phyloP scores from a whole-genome alignment of 768 basidiomycete genomes.

The Termitomyces heimii region DNA sequence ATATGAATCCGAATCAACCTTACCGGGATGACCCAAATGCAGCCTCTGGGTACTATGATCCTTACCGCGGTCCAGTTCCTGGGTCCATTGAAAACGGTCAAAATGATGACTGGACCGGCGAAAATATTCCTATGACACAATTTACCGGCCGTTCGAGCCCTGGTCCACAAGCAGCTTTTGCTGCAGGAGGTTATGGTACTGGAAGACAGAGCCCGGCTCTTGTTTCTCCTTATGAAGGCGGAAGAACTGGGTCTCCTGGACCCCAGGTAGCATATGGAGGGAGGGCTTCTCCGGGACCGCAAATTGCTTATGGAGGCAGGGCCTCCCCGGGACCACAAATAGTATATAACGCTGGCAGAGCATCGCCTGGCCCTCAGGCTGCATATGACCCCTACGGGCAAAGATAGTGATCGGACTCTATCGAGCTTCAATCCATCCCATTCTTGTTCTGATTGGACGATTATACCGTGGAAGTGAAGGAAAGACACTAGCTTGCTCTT shows the following conservation, averaged over 20 bases:
- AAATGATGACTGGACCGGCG: constrained; percentile 35
- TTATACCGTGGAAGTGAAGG: background rate
- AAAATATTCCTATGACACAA: constrained; percentile 75
- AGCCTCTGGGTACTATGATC: constrained; percentile 61
- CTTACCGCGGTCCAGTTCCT: constrained; percentile 74
- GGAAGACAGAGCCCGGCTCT: constrained; percentile 28
- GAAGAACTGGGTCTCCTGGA: constrained; percentile 39
- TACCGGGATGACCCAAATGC: constrained; percentile 66
- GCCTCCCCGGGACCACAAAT: constrained; percentile 32
- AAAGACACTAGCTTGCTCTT: constrained; percentile 10
- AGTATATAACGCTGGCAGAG: constrained; percentile 31
- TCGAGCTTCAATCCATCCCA: constrained; percentile 4
- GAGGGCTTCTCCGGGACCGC: constrained; percentile 37
- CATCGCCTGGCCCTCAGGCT: constrained; percentile 41
- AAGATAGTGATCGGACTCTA: constrained; percentile 4
- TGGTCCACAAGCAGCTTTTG: constrained; percentile 31
- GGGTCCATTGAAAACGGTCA: constrained; percentile 51
- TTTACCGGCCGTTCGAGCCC: constrained; percentile 36
- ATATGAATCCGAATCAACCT: constrained; percentile 71
- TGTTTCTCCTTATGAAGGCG: constrained; percentile 22
- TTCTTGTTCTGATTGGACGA: constrained; percentile 7
- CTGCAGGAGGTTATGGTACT: constrained; percentile 22
- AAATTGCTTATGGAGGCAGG: constrained; percentile 35
- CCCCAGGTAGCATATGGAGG: constrained; percentile 35
- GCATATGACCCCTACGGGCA: constrained; percentile 23